Percentiles rank a stretch among this genome's conserved stretches.
These are phyloP conservation scores for Calonectria leucothoes DNA, from an alignment of 2,329 filamentous ascomycete species.

Conservation along the genomic window DNA sequence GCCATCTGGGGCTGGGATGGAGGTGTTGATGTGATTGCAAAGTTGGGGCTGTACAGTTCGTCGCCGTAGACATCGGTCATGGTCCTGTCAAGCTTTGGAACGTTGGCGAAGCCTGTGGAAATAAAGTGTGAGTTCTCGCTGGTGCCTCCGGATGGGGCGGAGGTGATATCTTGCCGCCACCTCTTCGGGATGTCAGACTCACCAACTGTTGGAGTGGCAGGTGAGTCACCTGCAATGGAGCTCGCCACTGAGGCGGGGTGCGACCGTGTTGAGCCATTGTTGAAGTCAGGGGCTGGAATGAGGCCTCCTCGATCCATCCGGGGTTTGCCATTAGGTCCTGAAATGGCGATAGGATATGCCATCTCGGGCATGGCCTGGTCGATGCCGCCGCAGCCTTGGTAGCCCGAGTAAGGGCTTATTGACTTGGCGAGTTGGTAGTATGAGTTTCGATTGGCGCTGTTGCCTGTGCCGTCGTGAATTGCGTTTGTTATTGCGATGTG, in stretches of 20 bases:
- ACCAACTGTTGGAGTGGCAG: constrained; percentile 64
- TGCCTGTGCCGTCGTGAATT: constrained; percentile 57
- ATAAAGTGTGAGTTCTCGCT: constrained; percentile 66
- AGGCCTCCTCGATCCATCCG: constrained; percentile 55
- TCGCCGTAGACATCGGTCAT: constrained; percentile 89
- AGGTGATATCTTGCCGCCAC: constrained; percentile 65
- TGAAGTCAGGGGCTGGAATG: constrained; percentile 59
- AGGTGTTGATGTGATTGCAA: constrained; percentile 68
- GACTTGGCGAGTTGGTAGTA: constrained; percentile 62
- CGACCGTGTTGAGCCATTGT: constrained; percentile 55
- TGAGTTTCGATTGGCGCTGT: constrained; percentile 41
- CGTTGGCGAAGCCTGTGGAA: constrained; percentile 60
- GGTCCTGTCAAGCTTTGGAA: constrained; percentile 85
- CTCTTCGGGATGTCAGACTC: constrained; percentile 62
- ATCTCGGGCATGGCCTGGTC: constrained; percentile 52
- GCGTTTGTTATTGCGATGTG: constrained; percentile 67
- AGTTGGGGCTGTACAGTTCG: constrained; percentile 82
- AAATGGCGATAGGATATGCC: constrained; percentile 54
- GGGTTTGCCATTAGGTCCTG: constrained; percentile 49
- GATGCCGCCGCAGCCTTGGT: constrained; percentile 49
- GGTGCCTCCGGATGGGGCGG: constrained; percentile 2
- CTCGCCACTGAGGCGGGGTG: constrained; percentile 68
- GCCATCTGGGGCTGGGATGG: constrained; percentile 59
- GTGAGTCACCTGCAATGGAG: constrained; percentile 68
- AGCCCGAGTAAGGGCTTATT: constrained; percentile 56